These are phyloP conservation scores for Chenopodium quinoa DNA, from an alignment of 148 eudicot genomes.

Conservation along the genomic window DNA sequence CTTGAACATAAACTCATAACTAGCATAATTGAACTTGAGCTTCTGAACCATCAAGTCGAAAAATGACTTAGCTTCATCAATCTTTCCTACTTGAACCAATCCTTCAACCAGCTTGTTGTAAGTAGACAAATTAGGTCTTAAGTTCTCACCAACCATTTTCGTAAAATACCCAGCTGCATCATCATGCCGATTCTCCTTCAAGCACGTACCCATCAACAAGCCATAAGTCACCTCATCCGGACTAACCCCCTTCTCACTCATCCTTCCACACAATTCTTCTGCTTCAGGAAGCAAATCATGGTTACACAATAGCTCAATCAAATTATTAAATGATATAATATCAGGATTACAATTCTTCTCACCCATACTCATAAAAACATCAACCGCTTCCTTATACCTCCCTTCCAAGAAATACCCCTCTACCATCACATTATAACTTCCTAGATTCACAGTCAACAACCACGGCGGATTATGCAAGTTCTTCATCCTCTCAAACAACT, in stretches of 20 bases:
- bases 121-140: constrained; percentile 74
- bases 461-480: constrained; percentile 70
- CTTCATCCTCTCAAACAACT: constrained; percentile 71
- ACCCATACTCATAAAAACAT: constrained; percentile 73
- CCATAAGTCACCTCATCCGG: constrained; percentile 82
- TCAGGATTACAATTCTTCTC: constrained; percentile 82
- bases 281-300: constrained; percentile 64
- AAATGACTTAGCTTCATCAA: constrained; percentile 81
- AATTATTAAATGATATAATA: constrained; percentile 70
- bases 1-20: constrained; percentile 77
- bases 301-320: constrained; percentile 70
- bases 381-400: constrained; percentile 65
- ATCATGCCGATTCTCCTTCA: constrained; percentile 68
- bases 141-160: constrained; percentile 68
- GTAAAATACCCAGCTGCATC: constrained; percentile 78
- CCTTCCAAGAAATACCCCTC: constrained; percentile 74
- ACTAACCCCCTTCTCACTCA: constrained; percentile 68
- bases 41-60: constrained; percentile 88
- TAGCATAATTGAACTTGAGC: constrained; percentile 76
- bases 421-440: constrained; percentile 82
- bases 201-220: constrained; percentile 81
- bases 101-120: constrained; percentile 77
- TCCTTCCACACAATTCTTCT: constrained; percentile 70
- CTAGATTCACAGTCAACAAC: constrained; percentile 63
- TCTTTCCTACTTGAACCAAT: constrained; percentile 67